phyloP scores from a whole-genome alignment of 176 grass and related monocot species.

The sorghum (Sorghum bicolor) region Sorghum_bicolor_NCBIv3 NC_012876.2:5852001-5852500 shows the following conservation, averaged over 20 bases:
- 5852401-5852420: background rate
- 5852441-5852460: slow-evolving; percentile 1
- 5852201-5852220: slow-evolving; percentile 60
- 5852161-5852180: slow-evolving; percentile 42
- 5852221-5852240: slow-evolving; percentile 66
- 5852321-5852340: background rate
- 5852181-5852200: slow-evolving; percentile 39
- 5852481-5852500: background rate
- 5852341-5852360: background rate
- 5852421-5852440: slow-evolving; percentile 15
- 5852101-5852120: slow-evolving; percentile 83
- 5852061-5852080: slow-evolving; percentile 80
- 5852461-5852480: background rate
- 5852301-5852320: background rate
- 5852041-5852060: slow-evolving; percentile 92
- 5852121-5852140: slow-evolving; percentile 75
- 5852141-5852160: slow-evolving; percentile 49
- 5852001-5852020: slow-evolving; percentile 20
- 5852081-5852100: slow-evolving; percentile 55
- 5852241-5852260: slow-evolving; percentile 28
- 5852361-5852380: background rate
- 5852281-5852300: background rate
- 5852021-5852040: slow-evolving; percentile 85
- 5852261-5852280: slow-evolving; percentile 21
- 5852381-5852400: background rate